phyloP scores from a whole-genome alignment of 768 basidiomycete genomes.

The Trametes elegans region DNA sequence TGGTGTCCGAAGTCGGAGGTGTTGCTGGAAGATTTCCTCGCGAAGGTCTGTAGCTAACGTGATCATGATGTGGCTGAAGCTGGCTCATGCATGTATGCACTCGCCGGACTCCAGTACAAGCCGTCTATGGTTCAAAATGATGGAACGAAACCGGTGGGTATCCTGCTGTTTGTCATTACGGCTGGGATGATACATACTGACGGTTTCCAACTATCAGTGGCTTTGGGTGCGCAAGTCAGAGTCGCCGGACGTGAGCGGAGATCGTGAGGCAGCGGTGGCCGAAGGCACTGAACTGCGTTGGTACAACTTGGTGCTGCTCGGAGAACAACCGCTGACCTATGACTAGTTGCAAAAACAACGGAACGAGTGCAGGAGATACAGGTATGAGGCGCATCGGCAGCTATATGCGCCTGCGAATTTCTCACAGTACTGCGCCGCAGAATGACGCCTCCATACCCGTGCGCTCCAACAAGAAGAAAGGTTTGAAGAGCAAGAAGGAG shows the following conservation, averaged over 20 bases:
- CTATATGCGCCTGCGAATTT: neutral
- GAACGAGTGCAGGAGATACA: constrained; percentile 60
- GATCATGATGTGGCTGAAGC: neutral
- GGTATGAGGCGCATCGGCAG: constrained; percentile 31
- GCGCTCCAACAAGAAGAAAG: constrained; percentile 70
- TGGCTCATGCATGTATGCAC: neutral
- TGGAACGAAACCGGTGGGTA: constrained; percentile 63
- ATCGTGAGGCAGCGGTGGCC: constrained; percentile 33
- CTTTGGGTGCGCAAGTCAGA: constrained; percentile 48
- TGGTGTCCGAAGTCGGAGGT: constrained; percentile 46
- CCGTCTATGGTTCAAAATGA: constrained; percentile 81
- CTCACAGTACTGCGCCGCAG: constrained; percentile 32
- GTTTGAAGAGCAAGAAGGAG: constrained; percentile 73
- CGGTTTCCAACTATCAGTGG: constrained; percentile 45
- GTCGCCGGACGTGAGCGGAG: constrained; percentile 5
- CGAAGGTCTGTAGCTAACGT: constrained; percentile 40
- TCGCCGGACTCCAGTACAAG: constrained; percentile 47
- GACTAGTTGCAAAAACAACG: constrained; percentile 55
- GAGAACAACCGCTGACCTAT: neutral
- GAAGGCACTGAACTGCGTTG: constrained; percentile 50
- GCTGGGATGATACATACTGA: neutral
- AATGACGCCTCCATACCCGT: constrained; percentile 64
- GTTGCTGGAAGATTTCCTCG: constrained; percentile 51
- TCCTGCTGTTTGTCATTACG: too few relatives aligned
- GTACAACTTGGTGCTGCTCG: constrained; percentile 7